Evolutionary conservation across 179 eudicot genomes (phyloP), one percentile per base, ranked within the genome.

Genomic region (Carnegiea gigantea): DNA sequence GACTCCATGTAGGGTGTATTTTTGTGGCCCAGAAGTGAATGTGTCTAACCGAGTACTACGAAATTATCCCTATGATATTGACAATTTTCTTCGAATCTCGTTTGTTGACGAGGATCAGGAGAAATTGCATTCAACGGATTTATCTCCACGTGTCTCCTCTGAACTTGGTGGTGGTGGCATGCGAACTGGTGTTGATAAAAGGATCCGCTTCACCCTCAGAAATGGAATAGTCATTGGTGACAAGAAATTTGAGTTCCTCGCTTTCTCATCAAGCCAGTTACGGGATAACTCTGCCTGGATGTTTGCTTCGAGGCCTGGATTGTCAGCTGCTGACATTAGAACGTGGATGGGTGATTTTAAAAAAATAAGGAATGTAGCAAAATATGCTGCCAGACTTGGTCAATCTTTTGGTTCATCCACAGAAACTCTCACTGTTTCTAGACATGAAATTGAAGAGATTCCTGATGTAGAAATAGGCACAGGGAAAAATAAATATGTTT

Each of bases 341-440:
- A 33, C 43, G 5, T 89, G 94, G 97, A 90, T 96, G 99, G 99
- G 99, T n/a, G 92, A 92, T 81, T 96, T 95, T 78, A 73, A 77
- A 44, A 71, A 77, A 13, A 96, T 96, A 15, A 90, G 78, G 81
- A 96, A 96, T 72, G 96, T 96, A 77, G 98, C 99, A 68, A 96
- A 94, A 82, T 96, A 92, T 88, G 97, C 98, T 49, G 97, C 99
- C 33, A 89, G 99, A 81, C 95, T 95, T 57, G 99, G 99, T 78
- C 99, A 96, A 84, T 96, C 99, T 17, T 94, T 96, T 33, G 82
- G 98, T 70, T 96, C 99, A 21, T 96, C 99, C n/a, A 94, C 87
- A 1, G 98, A 96, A 87, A 91, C 95, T 77, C 82, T 96, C 59
- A 95, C 77, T 48, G 98, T 95, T 78, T 53, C 51, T n/a, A 33